Evolutionary conservation across 805 yeast genomes (phyloP).

Genomic region (Saccharomyces mikatae): DNA sequence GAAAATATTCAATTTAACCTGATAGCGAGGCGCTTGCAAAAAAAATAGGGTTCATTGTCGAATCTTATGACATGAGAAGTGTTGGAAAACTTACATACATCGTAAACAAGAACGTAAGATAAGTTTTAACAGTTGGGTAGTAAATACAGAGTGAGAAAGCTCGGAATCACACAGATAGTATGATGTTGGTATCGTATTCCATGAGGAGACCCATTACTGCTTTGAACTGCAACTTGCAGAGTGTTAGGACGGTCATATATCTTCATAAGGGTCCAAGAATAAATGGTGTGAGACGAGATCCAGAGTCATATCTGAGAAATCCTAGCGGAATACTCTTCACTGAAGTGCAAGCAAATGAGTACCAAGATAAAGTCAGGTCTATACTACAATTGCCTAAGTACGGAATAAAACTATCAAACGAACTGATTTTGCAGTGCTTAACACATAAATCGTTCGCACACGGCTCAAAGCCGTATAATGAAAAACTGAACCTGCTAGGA

Average conservation of each 20-base stretch:
- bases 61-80: background rate
- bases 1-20: background rate
- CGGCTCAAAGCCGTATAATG: constrained; percentile 84
- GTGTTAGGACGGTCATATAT: constrained; percentile 31
- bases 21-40: background rate
- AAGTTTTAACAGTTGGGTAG: background rate
- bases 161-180: background rate
- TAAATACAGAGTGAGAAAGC: background rate
- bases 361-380: constrained; percentile 22
- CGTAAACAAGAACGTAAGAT: background rate
- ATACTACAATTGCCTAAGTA: constrained; percentile 18
- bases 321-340: constrained; percentile 46
- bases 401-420: constrained; percentile 43
- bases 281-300: constrained; percentile 65
- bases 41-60: background rate
- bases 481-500: constrained; percentile 70
- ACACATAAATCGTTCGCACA: constrained; percentile 95
- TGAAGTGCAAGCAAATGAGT: constrained; percentile 42
- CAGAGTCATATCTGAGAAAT: constrained; percentile 44
- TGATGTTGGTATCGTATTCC: background rate
- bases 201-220: background rate
- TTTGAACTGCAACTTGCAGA: background rate
- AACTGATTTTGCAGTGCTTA: constrained; percentile 63
- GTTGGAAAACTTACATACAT: background rate
- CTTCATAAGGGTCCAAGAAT: constrained; percentile 45